Evolutionary conservation across 768 basidiomycete genomes (phyloP).

Genomic region (Rhodosporidiobolus odoratus): DNA sequence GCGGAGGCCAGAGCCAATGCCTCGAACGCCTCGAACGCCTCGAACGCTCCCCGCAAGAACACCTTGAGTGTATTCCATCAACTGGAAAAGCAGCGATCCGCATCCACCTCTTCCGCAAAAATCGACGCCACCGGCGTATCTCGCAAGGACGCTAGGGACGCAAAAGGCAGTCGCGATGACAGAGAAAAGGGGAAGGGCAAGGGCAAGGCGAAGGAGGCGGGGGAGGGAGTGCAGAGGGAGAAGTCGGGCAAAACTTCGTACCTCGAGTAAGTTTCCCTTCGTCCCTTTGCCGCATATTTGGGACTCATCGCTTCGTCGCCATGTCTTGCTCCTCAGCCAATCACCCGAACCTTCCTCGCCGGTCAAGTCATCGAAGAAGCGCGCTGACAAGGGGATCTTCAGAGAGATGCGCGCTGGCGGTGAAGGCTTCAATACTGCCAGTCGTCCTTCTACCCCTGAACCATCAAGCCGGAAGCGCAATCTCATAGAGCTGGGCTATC

Average conservation of each 20-base stretch:
- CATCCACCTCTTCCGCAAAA: neutral
- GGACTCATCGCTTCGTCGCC: neutral
- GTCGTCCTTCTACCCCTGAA: neutral
- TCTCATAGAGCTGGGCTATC: no score
- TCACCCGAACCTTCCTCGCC: neutral
- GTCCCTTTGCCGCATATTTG: neutral
- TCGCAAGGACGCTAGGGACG: neutral
- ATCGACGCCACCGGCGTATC: neutral
- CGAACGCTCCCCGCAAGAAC: no score
- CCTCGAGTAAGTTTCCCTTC: no score
- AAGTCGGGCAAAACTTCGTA: no score
- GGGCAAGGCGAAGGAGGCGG: neutral
- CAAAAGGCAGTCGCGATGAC: neutral
- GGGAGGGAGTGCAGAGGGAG: neutral
- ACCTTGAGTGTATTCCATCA: no score
- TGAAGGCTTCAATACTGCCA: neutral
- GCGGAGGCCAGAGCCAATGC: no score
- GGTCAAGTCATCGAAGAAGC: neutral
- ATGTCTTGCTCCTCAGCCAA: no score
- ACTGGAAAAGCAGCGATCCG: no score
- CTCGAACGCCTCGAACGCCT: no score
- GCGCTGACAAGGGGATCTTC: neutral
- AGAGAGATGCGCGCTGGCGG: neutral
- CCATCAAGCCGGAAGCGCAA: neutral
- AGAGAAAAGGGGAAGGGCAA: slow-evolving; percentile 18